Evolutionary conservation across 495 filamentous ascomycete genomes (phyloP), one percentile per base, ranked within the genome.

Genomic region (Aspergillus nidulans): DNA sequence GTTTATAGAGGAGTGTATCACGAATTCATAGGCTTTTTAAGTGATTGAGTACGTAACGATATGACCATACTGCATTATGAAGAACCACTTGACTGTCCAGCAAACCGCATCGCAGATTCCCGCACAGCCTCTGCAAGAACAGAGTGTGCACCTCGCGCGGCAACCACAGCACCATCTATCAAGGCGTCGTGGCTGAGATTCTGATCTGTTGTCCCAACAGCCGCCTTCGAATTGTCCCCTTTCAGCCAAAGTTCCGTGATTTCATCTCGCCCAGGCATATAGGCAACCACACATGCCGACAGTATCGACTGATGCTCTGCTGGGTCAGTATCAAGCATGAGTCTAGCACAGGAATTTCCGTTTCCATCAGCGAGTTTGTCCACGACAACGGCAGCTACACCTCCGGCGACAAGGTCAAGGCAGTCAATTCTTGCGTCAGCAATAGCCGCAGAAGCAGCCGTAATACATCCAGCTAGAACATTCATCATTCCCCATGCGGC

Each of bases 401-500:
- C 94, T 4, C 92, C 94, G 13, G 87, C 79, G 4, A 96, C 89
- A 25, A 95, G 77, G 68, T 97, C 94, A 28, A 97, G 82, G 68
- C 91, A 97, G 64, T 98, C 94, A 58, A 98, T 96, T 2, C 90
- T 91, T 0, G 94, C 95, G 73, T 98, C 95, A 1, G 86, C 86
- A 70, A 98, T 85, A 6, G 95, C 94, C n/a, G 94, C 95, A 53
- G 90, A 91, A 30, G 94, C 91, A 55, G 91, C 91, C 1, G 90
- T 97, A 57, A 98, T 91, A 66, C 92, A 96, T 1, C 90, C 91
- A 23, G 90, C 88, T 6, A 98, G 75, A 34, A 95, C 88, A 66
- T 85, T 90, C 89, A 98, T 92, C 79, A 88, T 84, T 0, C 87
- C 85, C 79, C 87, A 89, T 19, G 83, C 82, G 4, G 72, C 69